phyloP scores from a whole-genome alignment of 139 green algal species.

The Coelastrella sp. region DNA sequence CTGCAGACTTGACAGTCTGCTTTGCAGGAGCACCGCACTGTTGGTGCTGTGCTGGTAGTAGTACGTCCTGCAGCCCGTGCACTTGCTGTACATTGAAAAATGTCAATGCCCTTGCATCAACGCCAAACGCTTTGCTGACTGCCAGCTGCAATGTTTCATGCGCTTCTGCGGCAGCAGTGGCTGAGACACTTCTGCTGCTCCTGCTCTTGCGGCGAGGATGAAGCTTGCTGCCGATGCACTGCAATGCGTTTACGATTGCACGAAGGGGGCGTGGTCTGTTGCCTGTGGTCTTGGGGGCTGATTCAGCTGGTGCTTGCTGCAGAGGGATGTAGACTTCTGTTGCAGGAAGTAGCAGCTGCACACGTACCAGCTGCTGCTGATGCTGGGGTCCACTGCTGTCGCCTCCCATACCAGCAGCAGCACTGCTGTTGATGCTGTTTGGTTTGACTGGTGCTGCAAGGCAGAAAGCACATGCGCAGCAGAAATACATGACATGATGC shows the following conservation, averaged over 20 bases:
- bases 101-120: too few species aligned
- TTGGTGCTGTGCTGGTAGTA: too few species aligned
- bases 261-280: background rate
- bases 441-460: background rate
- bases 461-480: background rate
- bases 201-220: background rate
- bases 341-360: constrained; percentile 13
- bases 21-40: too few species aligned
- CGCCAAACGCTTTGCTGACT: too few species aligned
- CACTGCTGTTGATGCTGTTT: constrained; percentile 14
- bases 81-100: too few species aligned
- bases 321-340: background rate
- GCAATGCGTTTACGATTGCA: background rate
- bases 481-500: too few species aligned
- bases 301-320: background rate
- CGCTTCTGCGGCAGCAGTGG: background rate
- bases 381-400: background rate
- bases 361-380: background rate
- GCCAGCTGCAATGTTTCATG: too few species aligned
- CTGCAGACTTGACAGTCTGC: too few species aligned
- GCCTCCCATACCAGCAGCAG: background rate
- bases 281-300: background rate
- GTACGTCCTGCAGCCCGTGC: too few species aligned
- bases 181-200: background rate
- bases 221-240: background rate